Evolutionary conservation across 805 yeast species (phyloP).

Genomic region (Candida odintsovae): DNA sequence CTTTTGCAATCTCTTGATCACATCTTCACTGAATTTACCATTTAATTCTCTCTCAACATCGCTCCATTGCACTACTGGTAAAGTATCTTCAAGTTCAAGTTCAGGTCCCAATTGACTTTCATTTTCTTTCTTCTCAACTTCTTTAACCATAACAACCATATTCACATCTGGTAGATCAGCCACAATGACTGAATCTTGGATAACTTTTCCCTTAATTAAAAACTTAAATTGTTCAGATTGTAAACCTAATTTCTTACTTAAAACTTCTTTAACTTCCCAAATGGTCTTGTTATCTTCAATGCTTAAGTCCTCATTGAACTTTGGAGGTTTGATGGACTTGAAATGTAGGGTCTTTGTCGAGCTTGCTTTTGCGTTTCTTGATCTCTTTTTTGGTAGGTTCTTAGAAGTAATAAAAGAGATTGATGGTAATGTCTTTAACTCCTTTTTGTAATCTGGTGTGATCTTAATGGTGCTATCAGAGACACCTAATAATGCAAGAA

Average conservation of each 20-base stretch:
- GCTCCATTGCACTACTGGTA: constrained; percentile 36
- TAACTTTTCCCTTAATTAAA: constrained; percentile 56
- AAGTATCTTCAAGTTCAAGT: background rate
- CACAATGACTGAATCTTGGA: constrained; percentile 41
- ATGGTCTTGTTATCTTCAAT: constrained; percentile 26
- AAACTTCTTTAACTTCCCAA: constrained; percentile 26
- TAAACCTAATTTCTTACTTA: background rate
- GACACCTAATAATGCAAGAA: constrained; percentile 14
- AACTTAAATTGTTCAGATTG: constrained; percentile 37
- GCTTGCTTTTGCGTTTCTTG: background rate
- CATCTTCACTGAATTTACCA: constrained; percentile 27
- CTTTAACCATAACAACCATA: constrained; percentile 36
- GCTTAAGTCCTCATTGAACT: constrained; percentile 37
- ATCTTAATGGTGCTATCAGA: constrained; percentile 5
- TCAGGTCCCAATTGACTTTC: background rate
- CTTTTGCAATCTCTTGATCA: constrained; percentile 29
- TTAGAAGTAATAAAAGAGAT: constrained; percentile 5
- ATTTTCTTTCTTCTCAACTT: background rate
- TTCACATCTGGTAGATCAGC: constrained; percentile 26
- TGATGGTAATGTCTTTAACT: constrained; percentile 5
- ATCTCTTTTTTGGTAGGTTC: constrained; percentile 26
- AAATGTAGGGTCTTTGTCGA: constrained; percentile 22
- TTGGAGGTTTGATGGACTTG: constrained; percentile 72
- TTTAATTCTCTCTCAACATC: constrained; percentile 33
- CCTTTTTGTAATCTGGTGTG: constrained; percentile 11